A percentile compares a stretch with the other conserved stretches of the same genome.
Evolutionary conservation across 1,284 basidiomycete genomes (phyloP).

Genomic region (Ustilago tritici): DNA sequence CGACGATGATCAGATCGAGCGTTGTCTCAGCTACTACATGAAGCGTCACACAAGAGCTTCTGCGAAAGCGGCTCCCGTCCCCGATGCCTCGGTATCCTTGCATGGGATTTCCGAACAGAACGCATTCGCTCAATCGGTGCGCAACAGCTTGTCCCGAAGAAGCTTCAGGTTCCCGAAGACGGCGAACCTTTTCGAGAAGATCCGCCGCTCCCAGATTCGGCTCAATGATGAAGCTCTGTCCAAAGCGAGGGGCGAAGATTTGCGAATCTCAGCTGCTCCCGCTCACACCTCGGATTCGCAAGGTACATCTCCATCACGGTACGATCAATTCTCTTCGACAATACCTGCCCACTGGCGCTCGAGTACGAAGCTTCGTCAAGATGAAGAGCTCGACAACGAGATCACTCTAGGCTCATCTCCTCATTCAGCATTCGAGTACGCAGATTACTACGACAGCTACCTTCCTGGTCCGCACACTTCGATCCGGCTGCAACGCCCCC

Average conservation of each 20-base stretch:
- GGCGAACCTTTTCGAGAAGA: conserved; percentile 22
- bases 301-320: background rate
- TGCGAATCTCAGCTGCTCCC: background rate
- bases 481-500: background rate
- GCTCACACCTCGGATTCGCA: background rate
- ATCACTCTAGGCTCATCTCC: conserved; percentile 16
- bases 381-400: background rate
- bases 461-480: conserved; percentile 4
- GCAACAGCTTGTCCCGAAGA: conserved; percentile 1
- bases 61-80: background rate
- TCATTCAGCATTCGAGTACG: conserved; percentile 38
- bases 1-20: conserved; percentile 34
- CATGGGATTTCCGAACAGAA: background rate
- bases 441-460: conserved; percentile 26
- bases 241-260: conserved; percentile 12
- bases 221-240: conserved; percentile 32
- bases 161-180: conserved; percentile 28
- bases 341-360: conserved; percentile 30
- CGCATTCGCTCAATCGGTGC: background rate
- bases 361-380: conserved; percentile 2
- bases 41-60: conserved; percentile 17
- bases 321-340: conserved; percentile 8
- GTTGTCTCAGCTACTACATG: conserved; percentile 50
- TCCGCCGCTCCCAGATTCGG: conserved; percentile 33
- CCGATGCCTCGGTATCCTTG: background rate